Conservation (phyloP, 1,139 yeast genomes). For the Saccharomyces hybrid region DNA sequence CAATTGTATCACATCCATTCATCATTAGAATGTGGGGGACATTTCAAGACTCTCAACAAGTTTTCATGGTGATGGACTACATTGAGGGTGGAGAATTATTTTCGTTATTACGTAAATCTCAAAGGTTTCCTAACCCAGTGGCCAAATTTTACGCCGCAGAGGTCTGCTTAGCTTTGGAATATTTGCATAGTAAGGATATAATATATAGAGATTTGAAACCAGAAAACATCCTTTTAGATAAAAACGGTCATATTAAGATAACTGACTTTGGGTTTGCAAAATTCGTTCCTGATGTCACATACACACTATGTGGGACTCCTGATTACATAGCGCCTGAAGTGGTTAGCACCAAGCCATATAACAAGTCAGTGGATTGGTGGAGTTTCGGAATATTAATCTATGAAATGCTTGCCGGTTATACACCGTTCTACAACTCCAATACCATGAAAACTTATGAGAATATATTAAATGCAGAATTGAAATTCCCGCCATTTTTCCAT, state of each 20-base stretch:
- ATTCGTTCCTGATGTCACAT: constrained; percentile 88
- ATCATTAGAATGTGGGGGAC: constrained; percentile 97
- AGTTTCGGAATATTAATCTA: constrained; percentile 86
- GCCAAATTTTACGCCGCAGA: constrained; percentile 97
- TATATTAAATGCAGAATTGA: constrained; percentile 75
- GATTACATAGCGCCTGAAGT: constrained; percentile 98
- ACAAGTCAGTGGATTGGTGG: constrained; percentile 99
- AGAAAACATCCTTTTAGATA: constrained; percentile 84
- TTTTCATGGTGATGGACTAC: constrained; percentile 96
- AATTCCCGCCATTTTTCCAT: constrained; percentile 79
- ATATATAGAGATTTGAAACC: constrained; percentile 95
- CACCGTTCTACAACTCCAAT: constrained; percentile 93
- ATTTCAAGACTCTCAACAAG: constrained; percentile 77
- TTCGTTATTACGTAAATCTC: constrained; percentile 78
- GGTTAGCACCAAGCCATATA: constrained; percentile 91
- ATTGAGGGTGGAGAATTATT: constrained; percentile 96
- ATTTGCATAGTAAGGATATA: constrained; percentile 80
- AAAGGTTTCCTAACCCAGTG: constrained; percentile 91
- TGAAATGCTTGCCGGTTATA: constrained; percentile 97
- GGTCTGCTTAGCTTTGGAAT: constrained; percentile 85
- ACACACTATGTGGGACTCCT: constrained; percentile 95
- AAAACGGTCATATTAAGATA: constrained; percentile 87
- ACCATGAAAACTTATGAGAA: constrained; percentile 97
- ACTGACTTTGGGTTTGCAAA: constrained; percentile 97
- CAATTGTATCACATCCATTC: constrained; percentile 87